These are phyloP conservation scores for Saccharomyces hybrid DNA, from an alignment of 1,139 yeast genomes.

Conservation along the genomic window DNA sequence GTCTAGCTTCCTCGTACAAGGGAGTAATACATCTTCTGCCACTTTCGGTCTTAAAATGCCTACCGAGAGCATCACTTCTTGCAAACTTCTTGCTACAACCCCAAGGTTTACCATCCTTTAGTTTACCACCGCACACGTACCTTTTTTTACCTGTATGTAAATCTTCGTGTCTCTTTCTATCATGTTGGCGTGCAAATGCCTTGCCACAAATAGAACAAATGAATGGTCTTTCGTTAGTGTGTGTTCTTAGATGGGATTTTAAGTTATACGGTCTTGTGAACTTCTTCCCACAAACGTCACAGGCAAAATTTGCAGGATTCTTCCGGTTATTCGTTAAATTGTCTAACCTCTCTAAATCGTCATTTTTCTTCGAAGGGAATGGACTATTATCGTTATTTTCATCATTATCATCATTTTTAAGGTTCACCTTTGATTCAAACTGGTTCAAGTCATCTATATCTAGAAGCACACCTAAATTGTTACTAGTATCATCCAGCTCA, in stretches of 20 bases:
- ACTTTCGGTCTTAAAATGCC: constrained; percentile 91
- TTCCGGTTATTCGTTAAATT: constrained; percentile 30
- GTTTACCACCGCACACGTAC: constrained; percentile 70
- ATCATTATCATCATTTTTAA: background rate
- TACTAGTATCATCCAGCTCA: background rate
- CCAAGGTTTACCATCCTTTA: constrained; percentile 54
- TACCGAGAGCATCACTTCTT: constrained; percentile 85
- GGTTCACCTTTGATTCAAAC: background rate
- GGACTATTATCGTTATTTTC: constrained; percentile 1
- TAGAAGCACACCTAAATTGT: background rate
- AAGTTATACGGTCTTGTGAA: constrained; percentile 90
- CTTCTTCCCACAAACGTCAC: constrained; percentile 75
- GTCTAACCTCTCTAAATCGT: background rate
- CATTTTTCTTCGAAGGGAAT: background rate
- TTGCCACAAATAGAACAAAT: constrained; percentile 81
- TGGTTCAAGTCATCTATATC: background rate
- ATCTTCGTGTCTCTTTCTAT: constrained; percentile 87
- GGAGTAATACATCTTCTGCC: constrained; percentile 79
- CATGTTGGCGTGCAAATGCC: constrained; percentile 94
- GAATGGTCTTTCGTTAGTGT: constrained; percentile 89
- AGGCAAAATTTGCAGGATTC: constrained; percentile 72
- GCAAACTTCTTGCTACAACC: constrained; percentile 95
- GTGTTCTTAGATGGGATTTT: constrained; percentile 86
- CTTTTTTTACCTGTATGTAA: constrained; percentile 86
- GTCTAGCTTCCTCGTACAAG: constrained; percentile 59